These are phyloP conservation scores for Cupressus sempervirens DNA, from an alignment of 75 land plant species.

Conservation along the genomic window DNA sequence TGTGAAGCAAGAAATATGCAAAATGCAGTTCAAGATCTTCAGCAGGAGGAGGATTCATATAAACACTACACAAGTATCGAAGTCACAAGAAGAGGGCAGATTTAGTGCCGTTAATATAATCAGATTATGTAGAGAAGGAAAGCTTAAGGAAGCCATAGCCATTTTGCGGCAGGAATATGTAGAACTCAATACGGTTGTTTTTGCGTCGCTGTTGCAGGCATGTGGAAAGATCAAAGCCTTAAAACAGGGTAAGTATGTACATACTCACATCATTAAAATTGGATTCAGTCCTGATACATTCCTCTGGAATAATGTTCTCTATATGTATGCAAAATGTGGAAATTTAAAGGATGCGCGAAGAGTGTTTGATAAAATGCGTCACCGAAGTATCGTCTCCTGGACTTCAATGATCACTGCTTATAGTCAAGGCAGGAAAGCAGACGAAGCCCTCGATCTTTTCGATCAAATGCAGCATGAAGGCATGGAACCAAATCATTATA, in stretches of 20 bases:
- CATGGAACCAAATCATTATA: conserved; percentile 37
- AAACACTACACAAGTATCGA: neutral
- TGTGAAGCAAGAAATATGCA: neutral
- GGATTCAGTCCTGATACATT: conserved; percentile 22
- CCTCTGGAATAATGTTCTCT: conserved; percentile 54
- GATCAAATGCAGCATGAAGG: conserved; percentile 36
- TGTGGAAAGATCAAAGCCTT: neutral
- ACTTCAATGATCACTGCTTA: conserved; percentile 55
- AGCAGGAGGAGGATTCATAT: neutral
- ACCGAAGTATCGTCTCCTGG: conserved; percentile 59
- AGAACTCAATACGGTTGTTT: neutral
- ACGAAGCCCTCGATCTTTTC: conserved; percentile 31
- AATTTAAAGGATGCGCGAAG: conserved; percentile 40
- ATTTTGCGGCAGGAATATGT: neutral
- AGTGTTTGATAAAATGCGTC: conserved; percentile 52
- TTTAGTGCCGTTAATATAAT: neutral
- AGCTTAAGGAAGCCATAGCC: neutral
- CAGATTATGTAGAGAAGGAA: neutral
- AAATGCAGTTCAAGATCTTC: neutral
- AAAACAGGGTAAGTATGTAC: conserved; percentile 37
- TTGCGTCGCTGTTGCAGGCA: neutral
- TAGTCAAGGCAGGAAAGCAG: conserved; percentile 25
- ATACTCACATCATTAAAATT: conserved; percentile 30
- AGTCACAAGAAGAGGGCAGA: neutral
- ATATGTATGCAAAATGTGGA: conserved; percentile 67